Evolutionary conservation across 371 early-diverging fungal genomes (phyloP).

Genomic region (Circinella minor): DNA sequence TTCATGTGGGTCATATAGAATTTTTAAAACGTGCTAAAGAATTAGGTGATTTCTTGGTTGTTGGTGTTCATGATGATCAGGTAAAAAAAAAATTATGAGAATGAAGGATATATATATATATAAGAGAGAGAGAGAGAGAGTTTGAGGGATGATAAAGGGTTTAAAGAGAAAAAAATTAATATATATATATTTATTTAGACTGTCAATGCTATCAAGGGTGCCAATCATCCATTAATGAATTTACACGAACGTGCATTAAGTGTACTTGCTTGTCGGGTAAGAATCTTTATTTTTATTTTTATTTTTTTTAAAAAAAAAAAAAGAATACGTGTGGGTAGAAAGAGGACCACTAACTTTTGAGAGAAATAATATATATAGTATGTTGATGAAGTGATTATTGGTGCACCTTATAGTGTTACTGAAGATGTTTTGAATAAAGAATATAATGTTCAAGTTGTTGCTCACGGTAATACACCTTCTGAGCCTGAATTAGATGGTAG

Average conservation of each 20-base stretch:
- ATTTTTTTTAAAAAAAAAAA: no score
- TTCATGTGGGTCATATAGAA: conserved; percentile 96
- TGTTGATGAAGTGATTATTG: conserved; percentile 90
- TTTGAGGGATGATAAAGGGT: neutral
- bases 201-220: conserved; percentile 86
- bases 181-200: conserved; percentile 45
- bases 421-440: conserved; percentile 84
- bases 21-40: conserved; percentile 88
- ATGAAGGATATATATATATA: neutral
- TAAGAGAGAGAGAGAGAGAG: no score
- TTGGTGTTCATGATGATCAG: conserved; percentile 93
- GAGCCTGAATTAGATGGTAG: conserved; percentile 70
- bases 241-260: conserved; percentile 90
- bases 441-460: conserved; percentile 82
- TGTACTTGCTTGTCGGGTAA: conserved; percentile 86
- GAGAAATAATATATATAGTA: conserved; percentile 50
- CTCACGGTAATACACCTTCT: conserved; percentile 71
- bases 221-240: conserved; percentile 93
- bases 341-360: no score
- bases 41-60: conserved; percentile 88
- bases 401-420: conserved; percentile 87
- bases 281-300: neutral
- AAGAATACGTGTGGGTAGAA: neutral
- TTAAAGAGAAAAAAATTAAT: neutral
- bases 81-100: conserved; percentile 27